Base-by-base conservation (phyloP, 139 green algal genomes). In the Diplosphaera chodatii region DNA sequence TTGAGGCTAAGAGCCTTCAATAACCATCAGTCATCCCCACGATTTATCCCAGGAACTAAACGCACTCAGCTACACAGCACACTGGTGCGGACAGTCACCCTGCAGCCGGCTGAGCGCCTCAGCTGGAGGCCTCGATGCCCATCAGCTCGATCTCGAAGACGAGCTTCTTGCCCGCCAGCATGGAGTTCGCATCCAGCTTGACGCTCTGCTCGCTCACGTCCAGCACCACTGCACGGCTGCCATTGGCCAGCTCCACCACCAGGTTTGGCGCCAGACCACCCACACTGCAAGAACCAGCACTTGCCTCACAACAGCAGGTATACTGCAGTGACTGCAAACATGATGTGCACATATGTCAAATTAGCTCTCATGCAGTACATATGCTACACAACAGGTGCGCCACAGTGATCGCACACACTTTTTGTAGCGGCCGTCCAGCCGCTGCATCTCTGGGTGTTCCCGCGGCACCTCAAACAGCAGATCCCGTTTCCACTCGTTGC, bases 131-230 rank as follows among this genome's bases (percentile, higher is more conserved):
- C 10, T 82, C 80, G n/a, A 93, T 84, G 30, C 29, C 67, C 0
- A 89, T 32, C 31, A 95, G 68, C 77, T 88, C 80, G 65, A 95
- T 67, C 69, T 93, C 82, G 64, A 95, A 94, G 4, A 74, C 63
- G 18, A 95, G 76, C 29, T 33, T 79, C 77, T 93, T 91, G 23
- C 90, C 90, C 1, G 87, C 86, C 79, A 94, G 78, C 84, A 92
- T 91, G 72, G 83, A 91, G 86, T 96, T 96, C 55, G 89, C 89
- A 41, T 96, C 90, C 66, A 96, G 77, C 75, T 84, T 78, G 8
- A 96, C 85, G 8, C 40, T 27, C 22, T 77, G 70, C 25, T 85
- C 80, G 23, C 65, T 59, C 18, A 84, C 33, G 40, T 87, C 72
- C 15, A 93, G 40, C 10, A 94, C 76, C 59, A 92, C 69, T 0